Evolutionary conservation across 1,139 yeast genomes (phyloP), one percentile per base, ranked within the genome.

Genomic region (Yamadazyma mexicana): DNA sequence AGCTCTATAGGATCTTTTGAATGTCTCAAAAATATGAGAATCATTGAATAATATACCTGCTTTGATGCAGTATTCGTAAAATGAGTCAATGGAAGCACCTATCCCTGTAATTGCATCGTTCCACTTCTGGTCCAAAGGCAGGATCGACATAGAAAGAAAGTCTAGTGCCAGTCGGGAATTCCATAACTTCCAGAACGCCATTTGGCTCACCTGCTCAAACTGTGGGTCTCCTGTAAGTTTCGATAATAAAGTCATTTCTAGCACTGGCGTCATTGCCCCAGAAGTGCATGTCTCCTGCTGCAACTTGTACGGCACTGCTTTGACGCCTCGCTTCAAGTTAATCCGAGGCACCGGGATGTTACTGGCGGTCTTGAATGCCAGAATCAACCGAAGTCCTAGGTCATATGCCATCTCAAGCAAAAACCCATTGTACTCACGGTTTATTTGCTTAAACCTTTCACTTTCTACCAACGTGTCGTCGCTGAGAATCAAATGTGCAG

Each of bases 41-140:
- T 89, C 95, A 50, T 85, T 70, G 46, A 89, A 88, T 8, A 91
- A 54, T 10, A 89, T 76, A 2, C 91, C 69, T 18, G 82, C 80
- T 55, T 91, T 91, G 28, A 87, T 70, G 0, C 96, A 87, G 58
- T 91, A 87, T 55, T 91, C 98, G 57, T 85, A 91, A 53, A 87
- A 87, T 0, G 96, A 88, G 61, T 91, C 98, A n/a, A 87, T 78
- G 2, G 95, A 85, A 0, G 98, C 97, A 1, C 98, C 98, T 8
- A 87, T 73, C 0, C 97, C 96, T 0, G 92, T 77, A 31, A 81
- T 64, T 0, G 75, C 60, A 40, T 84, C 84, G 30, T 69, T 64
- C 81, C 89, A 82, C 26, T 59, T 55, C 24, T 77, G 79, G 0
- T 76, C 62, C 1, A 67, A 51, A 0, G 92, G 85, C 47, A 84